These are phyloP conservation scores for Lasiosphaeria miniovina DNA, from an alignment of 495 filamentous ascomycete species.

Conservation along the genomic window DNA sequence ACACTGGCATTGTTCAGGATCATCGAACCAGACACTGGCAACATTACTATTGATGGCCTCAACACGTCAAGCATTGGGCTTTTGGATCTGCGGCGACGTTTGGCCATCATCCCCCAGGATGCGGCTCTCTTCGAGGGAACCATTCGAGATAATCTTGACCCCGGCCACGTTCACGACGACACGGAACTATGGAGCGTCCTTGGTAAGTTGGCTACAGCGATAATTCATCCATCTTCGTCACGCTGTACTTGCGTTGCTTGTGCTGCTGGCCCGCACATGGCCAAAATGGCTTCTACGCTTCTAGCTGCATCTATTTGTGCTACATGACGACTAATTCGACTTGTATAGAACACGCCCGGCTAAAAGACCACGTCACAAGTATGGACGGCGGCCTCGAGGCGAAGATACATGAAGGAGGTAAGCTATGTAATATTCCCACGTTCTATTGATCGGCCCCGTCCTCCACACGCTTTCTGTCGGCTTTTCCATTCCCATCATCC, in stretches of 20 bases:
- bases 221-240: constrained; percentile 19
- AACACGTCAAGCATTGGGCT: constrained; percentile 90
- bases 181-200: constrained; percentile 97
- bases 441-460: constrained; percentile 6
- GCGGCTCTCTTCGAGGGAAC: constrained; percentile 96
- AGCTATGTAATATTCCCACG: constrained; percentile 32
- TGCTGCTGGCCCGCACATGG: constrained; percentile 20
- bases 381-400: constrained; percentile 93
- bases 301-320: constrained; percentile 10
- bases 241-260: background rate
- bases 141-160: constrained; percentile 93
- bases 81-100: constrained; percentile 78
- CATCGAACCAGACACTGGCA: constrained; percentile 78
- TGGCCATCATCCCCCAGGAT: constrained; percentile 98
- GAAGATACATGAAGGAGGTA: constrained; percentile 88
- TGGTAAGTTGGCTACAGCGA: constrained; percentile 54
- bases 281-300: constrained; percentile 3
- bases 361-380: constrained; percentile 83
- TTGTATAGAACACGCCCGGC: constrained; percentile 77
- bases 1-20: constrained; percentile 94
- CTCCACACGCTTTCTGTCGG: constrained; percentile 41
- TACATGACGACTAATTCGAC: constrained; percentile 21
- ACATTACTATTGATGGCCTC: constrained; percentile 83
- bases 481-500: constrained; percentile 15
- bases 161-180: constrained; percentile 91